Conservation (phyloP, 352 stramenopile species). For the Thalassiosira livingstoniorum region DNA sequence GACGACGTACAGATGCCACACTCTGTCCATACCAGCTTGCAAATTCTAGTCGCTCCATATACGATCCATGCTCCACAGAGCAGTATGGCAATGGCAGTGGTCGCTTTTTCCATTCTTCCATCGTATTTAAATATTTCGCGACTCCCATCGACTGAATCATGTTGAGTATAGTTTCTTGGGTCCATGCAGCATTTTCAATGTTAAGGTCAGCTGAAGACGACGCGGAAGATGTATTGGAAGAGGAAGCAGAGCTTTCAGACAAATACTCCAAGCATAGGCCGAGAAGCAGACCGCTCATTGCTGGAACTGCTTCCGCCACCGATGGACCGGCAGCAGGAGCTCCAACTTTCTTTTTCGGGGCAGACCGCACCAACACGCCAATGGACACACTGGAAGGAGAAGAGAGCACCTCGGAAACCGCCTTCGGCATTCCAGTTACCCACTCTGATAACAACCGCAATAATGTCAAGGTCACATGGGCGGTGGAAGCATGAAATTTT, state of each 20-base stretch:
- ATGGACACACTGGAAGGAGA: constrained; percentile 61
- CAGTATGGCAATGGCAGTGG: constrained; percentile 55
- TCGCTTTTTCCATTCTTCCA: constrained; percentile 60
- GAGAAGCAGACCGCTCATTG: constrained; percentile 68
- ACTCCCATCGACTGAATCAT: constrained; percentile 62
- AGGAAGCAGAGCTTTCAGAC: constrained; percentile 3
- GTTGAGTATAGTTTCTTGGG: constrained; percentile 60
- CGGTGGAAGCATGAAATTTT: constrained; percentile 29
- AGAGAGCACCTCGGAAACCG: constrained; percentile 44
- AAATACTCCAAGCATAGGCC: constrained; percentile 76
- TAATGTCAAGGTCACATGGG: constrained; percentile 47
- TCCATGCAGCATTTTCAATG: constrained; percentile 55
- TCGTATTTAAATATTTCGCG: constrained; percentile 53
- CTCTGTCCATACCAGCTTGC: constrained; percentile 63
- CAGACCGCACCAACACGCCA: constrained; percentile 49
- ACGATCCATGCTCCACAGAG: constrained; percentile 18
- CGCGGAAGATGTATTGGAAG: background rate
- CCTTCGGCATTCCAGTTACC: constrained; percentile 55
- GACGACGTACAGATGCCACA: constrained; percentile 71
- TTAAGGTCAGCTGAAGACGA: constrained; percentile 14
- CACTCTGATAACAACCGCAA: constrained; percentile 58
- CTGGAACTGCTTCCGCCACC: constrained; percentile 25
- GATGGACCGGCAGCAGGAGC: background rate
- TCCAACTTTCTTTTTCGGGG: constrained; percentile 24
- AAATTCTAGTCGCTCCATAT: constrained; percentile 48